Evolutionary conservation across 2,329 filamentous ascomycete species (phyloP).

Genomic region (Phialemoniopsis sp.): DNA sequence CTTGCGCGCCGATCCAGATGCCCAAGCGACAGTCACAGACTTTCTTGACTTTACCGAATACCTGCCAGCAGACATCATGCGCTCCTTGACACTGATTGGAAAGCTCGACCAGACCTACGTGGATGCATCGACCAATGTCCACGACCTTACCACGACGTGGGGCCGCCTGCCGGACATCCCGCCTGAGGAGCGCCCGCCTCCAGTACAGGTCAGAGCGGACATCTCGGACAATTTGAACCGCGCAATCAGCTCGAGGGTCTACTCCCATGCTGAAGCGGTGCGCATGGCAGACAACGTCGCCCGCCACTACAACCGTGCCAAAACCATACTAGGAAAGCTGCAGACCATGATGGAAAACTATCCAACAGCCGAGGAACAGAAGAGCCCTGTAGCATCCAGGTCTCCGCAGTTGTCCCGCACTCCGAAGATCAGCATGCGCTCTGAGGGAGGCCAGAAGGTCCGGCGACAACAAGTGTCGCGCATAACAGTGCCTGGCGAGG

Average conservation of each 20-base stretch:
- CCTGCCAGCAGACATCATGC: constrained; percentile 61
- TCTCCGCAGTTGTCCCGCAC: constrained; percentile 49
- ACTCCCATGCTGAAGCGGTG: constrained; percentile 56
- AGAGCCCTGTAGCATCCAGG: constrained; percentile 45
- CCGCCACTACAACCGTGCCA: constrained; percentile 57
- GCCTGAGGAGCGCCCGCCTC: constrained; percentile 39
- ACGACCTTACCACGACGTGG: constrained; percentile 55
- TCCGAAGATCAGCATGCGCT: constrained; percentile 40
- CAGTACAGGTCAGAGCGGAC: constrained; percentile 50
- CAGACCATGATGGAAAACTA: constrained; percentile 58
- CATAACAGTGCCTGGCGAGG: constrained; percentile 63
- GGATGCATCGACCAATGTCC: constrained; percentile 48
- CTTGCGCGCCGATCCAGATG: constrained; percentile 59
- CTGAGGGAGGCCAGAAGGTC: constrained; percentile 38
- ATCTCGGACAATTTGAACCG: constrained; percentile 55
- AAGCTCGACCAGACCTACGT: constrained; percentile 57
- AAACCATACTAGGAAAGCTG: constrained; percentile 54
- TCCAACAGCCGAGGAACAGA: constrained; percentile 44
- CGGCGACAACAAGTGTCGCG: constrained; percentile 45
- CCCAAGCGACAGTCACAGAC: constrained; percentile 65
- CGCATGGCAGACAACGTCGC: constrained; percentile 62
- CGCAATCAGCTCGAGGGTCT: constrained; percentile 51
- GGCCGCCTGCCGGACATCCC: constrained; percentile 47
- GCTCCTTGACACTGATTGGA: constrained; percentile 61
- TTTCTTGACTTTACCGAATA: constrained; percentile 69